A percentile compares a stretch with the other conserved stretches of the same genome.
phyloP scores from a whole-genome alignment of 2,329 filamentous ascomycete species.

The Fusarium albosuccineum region DNA sequence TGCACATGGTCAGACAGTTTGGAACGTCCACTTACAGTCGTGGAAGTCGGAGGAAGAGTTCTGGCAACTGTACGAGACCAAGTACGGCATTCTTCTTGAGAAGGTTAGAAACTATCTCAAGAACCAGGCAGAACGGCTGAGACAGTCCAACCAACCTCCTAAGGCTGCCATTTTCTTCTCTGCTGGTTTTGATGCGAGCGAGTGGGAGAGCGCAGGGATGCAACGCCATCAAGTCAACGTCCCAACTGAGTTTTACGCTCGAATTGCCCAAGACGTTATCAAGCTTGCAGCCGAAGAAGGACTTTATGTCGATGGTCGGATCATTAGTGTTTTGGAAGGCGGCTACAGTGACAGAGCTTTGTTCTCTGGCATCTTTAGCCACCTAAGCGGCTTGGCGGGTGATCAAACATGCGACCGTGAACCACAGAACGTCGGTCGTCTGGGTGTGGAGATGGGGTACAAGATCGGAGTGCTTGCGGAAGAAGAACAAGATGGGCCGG shows the following conservation, averaged over 20 bases:
- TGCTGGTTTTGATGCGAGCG: constrained; percentile 95
- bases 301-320: constrained; percentile 81
- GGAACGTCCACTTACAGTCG: constrained; percentile 93
- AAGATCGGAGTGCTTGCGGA: constrained; percentile 59
- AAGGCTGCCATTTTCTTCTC: constrained; percentile 94
- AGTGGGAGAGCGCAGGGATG: constrained; percentile 94
- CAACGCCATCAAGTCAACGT: constrained; percentile 96
- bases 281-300: constrained; percentile 84
- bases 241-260: constrained; percentile 95
- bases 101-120: constrained; percentile 85
- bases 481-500: constrained; percentile 37
- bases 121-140: constrained; percentile 76
- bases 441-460: constrained; percentile 71
- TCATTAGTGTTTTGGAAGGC: constrained; percentile 95
- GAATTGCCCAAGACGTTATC: constrained; percentile 88
- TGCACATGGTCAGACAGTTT: constrained; percentile 92
- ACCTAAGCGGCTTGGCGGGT: constrained; percentile 84
- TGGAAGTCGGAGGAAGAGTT: constrained; percentile 90
- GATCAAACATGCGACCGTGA: constrained; percentile 59
- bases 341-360: constrained; percentile 95
- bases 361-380: constrained; percentile 88
- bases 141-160: constrained; percentile 70
- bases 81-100: constrained; percentile 81
- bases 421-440: constrained; percentile 54
- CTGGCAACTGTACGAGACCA: constrained; percentile 86